Percentiles rank a stretch among this genome's conserved stretches.
These are phyloP conservation scores for Endothia cerciana DNA, from an alignment of 2,329 filamentous ascomycete species.

Conservation along the genomic window DNA sequence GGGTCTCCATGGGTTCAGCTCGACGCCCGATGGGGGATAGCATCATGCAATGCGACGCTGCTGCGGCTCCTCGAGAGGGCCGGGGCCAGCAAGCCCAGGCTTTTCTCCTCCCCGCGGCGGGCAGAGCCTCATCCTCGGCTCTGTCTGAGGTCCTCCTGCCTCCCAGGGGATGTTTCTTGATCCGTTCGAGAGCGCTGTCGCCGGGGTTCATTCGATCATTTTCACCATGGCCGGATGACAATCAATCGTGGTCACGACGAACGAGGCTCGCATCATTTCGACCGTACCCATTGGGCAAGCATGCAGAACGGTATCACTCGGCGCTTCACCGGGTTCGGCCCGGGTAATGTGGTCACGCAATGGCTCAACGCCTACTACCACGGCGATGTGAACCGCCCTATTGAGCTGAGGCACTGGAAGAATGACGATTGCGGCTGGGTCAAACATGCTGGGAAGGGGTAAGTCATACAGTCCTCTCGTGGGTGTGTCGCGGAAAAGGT, in stretches of 20 bases:
- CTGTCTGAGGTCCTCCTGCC: background rate
- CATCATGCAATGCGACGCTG: slow-evolving; percentile 26
- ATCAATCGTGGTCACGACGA: background rate
- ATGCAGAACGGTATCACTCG: background rate
- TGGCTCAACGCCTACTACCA: slow-evolving; percentile 23
- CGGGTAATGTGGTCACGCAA: slow-evolving; percentile 17
- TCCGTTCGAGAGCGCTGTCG: background rate
- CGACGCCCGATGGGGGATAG: slow-evolving; percentile 24
- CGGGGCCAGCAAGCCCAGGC: background rate
- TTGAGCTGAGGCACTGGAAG: slow-evolving; percentile 1
- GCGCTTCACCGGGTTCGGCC: slow-evolving; percentile 15
- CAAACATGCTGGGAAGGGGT: background rate
- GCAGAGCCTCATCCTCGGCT: slow-evolving; percentile 15
- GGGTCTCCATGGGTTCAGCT: slow-evolving; percentile 6
- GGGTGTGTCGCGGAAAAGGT: background rate
- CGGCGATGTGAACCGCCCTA: slow-evolving; percentile 24
- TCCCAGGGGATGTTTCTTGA: background rate
- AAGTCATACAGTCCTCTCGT: background rate
- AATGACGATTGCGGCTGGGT: slow-evolving; percentile 14
- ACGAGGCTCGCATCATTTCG: background rate
- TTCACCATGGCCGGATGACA: slow-evolving; percentile 3
- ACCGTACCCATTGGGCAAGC: background rate
- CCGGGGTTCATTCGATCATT: background rate
- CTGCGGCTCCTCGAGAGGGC: slow-evolving; percentile 17
- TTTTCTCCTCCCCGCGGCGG: background rate